Conservation (phyloP, 305 asterid species). For the Rubia balearica region DNA sequence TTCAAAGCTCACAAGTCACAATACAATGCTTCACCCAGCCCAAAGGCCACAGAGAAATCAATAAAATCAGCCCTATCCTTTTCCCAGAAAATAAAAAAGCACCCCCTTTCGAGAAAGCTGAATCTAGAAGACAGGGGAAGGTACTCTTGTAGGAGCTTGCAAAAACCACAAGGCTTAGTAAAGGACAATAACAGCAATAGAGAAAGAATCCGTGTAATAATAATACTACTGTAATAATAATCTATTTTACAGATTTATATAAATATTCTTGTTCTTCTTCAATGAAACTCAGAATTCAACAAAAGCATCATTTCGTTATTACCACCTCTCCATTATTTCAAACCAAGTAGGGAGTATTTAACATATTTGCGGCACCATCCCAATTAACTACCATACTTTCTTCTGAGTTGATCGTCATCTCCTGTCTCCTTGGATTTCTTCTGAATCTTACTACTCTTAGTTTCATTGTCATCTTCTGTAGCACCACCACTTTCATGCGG, state of each 20-base stretch:
- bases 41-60: conserved; percentile 3
- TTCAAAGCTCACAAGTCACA: background rate
- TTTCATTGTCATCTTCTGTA: conserved; percentile 21
- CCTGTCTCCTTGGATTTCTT: conserved; percentile 16
- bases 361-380: no score
- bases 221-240: background rate
- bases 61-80: background rate
- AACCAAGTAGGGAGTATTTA: no score
- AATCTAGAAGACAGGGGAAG: conserved; percentile 17
- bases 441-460: conserved; percentile 20
- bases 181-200: conserved; percentile 26
- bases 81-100: background rate
- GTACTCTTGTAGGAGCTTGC: conserved; percentile 27
- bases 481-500: conserved; percentile 40
- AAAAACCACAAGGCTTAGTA: conserved; percentile 29
- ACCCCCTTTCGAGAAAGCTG: conserved; percentile 14
- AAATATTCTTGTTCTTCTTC: conserved; percentile 4
- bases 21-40: background rate
- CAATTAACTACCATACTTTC: no score
- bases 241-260: background rate
- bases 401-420: no score
- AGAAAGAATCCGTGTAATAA: conserved; percentile 20
- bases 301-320: conserved; percentile 13
- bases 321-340: background rate
- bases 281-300: conserved; percentile 15